phyloP scores from a whole-genome alignment of 1,284 basidiomycete species.

The Leccinum subatratum region DNA sequence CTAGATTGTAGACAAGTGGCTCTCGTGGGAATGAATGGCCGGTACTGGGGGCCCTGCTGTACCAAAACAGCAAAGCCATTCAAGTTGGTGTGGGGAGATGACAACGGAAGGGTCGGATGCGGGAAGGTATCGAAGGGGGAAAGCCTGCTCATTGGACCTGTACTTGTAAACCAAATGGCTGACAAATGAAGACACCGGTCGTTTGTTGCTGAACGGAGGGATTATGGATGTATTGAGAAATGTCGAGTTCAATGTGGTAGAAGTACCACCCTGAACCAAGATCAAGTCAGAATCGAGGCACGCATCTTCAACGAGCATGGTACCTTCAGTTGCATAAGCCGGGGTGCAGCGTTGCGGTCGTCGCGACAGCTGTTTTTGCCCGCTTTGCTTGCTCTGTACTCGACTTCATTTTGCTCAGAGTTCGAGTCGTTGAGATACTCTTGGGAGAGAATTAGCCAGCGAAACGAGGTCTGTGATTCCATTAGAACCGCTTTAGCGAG shows the following conservation, averaged over 20 bases:
- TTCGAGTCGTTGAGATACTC: conserved; percentile 59
- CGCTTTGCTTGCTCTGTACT: not conserved
- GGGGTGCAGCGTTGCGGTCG: not conserved
- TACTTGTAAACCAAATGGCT: conserved; percentile 39
- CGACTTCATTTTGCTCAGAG: not conserved
- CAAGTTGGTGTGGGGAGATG: conserved; percentile 50
- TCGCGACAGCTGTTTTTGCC: not conserved
- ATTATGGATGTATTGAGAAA: conserved; percentile 44
- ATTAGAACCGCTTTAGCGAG: conserved; percentile 2
- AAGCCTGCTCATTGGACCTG: conserved; percentile 62
- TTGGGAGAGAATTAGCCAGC: conserved; percentile 83
- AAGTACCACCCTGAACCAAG: conserved; percentile 9
- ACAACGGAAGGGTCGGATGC: conserved; percentile 15
- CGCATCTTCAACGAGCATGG: not conserved
- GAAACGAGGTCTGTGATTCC: conserved; percentile 81
- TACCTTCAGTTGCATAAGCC: not conserved
- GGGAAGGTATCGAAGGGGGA: conserved; percentile 42
- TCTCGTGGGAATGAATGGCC: no score
- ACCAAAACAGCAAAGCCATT: conserved; percentile 65
- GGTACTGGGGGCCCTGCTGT: no score
- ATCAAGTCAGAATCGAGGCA: not conserved
- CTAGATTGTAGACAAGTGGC: no score
- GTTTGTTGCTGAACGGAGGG: conserved; percentile 69
- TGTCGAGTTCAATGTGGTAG: conserved; percentile 15
- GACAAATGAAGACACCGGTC: conserved; percentile 39